Evolutionary conservation across 495 filamentous ascomycete species (phyloP).

Genomic region (Cryomyces minteri): DNA sequence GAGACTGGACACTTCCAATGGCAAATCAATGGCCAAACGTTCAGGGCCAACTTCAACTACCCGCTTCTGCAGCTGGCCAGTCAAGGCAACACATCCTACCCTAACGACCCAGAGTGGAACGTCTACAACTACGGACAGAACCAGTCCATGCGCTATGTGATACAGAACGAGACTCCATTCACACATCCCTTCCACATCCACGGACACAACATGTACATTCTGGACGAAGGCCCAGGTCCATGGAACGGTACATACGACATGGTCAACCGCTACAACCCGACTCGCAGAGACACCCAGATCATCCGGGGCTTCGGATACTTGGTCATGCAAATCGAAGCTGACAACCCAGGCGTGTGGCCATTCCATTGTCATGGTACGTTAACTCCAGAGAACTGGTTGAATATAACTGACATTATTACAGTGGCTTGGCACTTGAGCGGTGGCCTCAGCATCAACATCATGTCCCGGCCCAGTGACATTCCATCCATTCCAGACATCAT

Average conservation of each 20-base stretch:
- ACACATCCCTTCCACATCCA: conserved; percentile 12
- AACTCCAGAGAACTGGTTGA: too few species aligned
- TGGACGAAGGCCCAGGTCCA: conserved; percentile 5
- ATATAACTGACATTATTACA: too few species aligned
- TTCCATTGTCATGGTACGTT: conserved; percentile 9
- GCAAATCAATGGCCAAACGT: conserved; percentile 5
- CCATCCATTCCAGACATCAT: conserved; percentile 2
- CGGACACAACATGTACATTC: conserved; percentile 12
- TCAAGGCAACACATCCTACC: conserved; percentile 3
- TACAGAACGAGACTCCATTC: conserved; percentile 7
- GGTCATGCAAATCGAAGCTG: conserved; percentile 9
- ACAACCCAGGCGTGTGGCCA: conserved; percentile 12
- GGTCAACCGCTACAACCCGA: conserved; percentile 8
- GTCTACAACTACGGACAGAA: conserved; percentile 8
- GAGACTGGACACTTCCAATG: neutral
- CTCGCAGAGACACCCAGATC: conserved; percentile 7
- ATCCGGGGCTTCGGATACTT: conserved; percentile 4
- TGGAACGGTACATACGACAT: conserved; percentile 6
- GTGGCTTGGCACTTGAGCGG: conserved; percentile 11
- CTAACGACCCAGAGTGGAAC: conserved; percentile 8
- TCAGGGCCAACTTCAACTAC: conserved; percentile 4
- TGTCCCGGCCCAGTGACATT: conserved; percentile 3
- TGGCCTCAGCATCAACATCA: conserved; percentile 7
- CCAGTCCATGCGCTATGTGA: conserved; percentile 3
- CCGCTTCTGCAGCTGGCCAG: conserved; percentile 4